Evolutionary conservation across 352 stramenopile species (phyloP).

Genomic region (Phytophthora tubulina): DNA sequence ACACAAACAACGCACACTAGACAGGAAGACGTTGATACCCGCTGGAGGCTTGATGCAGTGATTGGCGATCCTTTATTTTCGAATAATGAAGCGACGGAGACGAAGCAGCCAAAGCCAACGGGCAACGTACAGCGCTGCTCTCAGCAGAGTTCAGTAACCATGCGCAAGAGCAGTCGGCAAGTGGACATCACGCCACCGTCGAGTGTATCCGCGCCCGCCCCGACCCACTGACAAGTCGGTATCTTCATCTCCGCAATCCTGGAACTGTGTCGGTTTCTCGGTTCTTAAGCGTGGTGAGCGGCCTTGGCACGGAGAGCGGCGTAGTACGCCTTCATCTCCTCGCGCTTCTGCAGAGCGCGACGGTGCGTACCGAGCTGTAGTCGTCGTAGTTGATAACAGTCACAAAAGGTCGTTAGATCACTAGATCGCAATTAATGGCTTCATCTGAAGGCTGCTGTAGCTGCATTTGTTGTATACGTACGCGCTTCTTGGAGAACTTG

Average conservation of each 20-base stretch:
- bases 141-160: constrained; percentile 27
- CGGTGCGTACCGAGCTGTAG: constrained; percentile 97
- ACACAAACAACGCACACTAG: constrained; percentile 22
- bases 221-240: constrained; percentile 39
- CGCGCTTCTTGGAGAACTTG: constrained; percentile 98
- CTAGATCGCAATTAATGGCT: background rate
- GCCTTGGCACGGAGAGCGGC: constrained; percentile 96
- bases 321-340: constrained; percentile 99
- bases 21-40: constrained; percentile 13
- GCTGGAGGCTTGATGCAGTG: constrained; percentile 54
- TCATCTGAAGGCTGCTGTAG: background rate
- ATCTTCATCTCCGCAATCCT: constrained; percentile 50
- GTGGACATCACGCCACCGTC: constrained; percentile 42
- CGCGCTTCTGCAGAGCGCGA: constrained; percentile 97
- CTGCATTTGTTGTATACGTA: constrained; percentile 55
- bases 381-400: constrained; percentile 14
- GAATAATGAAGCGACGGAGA: constrained; percentile 79
- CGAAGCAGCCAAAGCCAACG: constrained; percentile 35
- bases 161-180: constrained; percentile 35
- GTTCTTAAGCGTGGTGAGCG: constrained; percentile 74
- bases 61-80: constrained; percentile 81
- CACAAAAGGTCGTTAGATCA: constrained; percentile 33
- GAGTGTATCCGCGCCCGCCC: constrained; percentile 35
- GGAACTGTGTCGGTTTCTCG: constrained; percentile 54
- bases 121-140: constrained; percentile 24